Conservation (phyloP, 345 rosid species). For the Arabis alpina region DNA sequence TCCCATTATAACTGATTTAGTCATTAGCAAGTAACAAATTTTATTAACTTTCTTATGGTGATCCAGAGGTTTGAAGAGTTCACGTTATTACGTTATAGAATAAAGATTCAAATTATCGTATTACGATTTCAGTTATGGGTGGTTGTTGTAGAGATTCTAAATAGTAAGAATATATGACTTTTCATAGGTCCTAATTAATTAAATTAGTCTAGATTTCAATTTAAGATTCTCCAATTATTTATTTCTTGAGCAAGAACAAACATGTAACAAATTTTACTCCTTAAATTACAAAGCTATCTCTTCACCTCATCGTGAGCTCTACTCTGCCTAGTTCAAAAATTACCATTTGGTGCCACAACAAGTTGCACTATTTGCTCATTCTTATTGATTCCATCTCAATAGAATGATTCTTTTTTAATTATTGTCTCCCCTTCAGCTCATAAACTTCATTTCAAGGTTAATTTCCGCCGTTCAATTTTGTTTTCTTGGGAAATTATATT, state of each 20-base stretch:
- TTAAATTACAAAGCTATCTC: neutral
- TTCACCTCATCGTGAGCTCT: neutral
- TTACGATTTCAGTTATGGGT: too few species aligned
- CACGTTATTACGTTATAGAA: too few species aligned
- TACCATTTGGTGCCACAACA: slow-evolving; percentile 4
- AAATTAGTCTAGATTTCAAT: too few species aligned
- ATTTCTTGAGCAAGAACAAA: neutral
- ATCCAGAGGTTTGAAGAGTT: too few species aligned
- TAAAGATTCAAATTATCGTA: too few species aligned
- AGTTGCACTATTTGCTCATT: slow-evolving; percentile 20
- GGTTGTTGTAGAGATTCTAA: too few species aligned
- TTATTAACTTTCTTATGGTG: too few species aligned
- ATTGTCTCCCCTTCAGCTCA: slow-evolving; percentile 7
- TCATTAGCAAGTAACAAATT: neutral
- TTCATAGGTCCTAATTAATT: too few species aligned
- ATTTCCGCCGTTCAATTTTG: neutral
- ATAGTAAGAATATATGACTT: too few species aligned
- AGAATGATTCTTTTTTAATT: neutral
- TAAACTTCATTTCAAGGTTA: neutral
- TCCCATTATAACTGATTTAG: neutral
- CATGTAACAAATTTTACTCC: neutral
- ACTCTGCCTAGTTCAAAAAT: neutral
- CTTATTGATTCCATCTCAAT: neutral
- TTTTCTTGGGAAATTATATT: slow-evolving; percentile 1
- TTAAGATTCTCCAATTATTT: too few species aligned